phyloP scores from a whole-genome alignment of 2,329 filamentous ascomycete species.

The Truncatella angustata region DNA sequence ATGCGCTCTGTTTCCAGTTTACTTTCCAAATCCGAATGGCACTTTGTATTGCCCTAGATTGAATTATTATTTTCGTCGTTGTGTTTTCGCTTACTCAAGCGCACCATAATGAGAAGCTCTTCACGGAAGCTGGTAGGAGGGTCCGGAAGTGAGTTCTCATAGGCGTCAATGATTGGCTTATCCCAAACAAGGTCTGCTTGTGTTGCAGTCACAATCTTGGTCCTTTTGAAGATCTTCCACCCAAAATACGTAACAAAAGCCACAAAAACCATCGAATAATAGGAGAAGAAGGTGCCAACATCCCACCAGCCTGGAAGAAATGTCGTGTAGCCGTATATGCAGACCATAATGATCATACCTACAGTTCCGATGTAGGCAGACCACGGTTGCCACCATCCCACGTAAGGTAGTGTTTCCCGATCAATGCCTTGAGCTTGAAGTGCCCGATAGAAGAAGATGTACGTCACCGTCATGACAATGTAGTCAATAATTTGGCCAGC shows the following conservation, averaged over 20 bases:
- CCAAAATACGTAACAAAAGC: slow-evolving; percentile 52
- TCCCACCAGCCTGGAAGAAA: slow-evolving; percentile 39
- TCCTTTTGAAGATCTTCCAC: slow-evolving; percentile 65
- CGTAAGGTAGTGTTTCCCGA: slow-evolving; percentile 66
- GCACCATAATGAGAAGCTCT: slow-evolving; percentile 40
- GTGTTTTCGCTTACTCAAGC: slow-evolving; percentile 26
- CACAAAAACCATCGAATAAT: slow-evolving; percentile 50
- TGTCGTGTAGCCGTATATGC: slow-evolving; percentile 55
- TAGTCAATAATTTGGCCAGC: slow-evolving; percentile 56
- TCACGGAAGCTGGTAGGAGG: slow-evolving; percentile 45
- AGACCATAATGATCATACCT: slow-evolving; percentile 41
- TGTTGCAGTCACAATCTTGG: slow-evolving; percentile 48
- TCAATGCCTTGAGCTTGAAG: slow-evolving; percentile 67
- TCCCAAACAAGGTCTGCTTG: slow-evolving; percentile 62
- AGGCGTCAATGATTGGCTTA: slow-evolving; percentile 55
- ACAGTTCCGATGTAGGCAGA: slow-evolving; percentile 45
- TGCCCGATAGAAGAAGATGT: slow-evolving; percentile 70
- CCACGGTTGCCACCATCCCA: slow-evolving; percentile 67
- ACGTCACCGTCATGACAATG: slow-evolving; percentile 66
- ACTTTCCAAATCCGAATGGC: not conserved
- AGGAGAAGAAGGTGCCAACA: slow-evolving; percentile 35
- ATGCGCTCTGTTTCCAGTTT: not conserved
- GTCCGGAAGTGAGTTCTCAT: slow-evolving; percentile 44
- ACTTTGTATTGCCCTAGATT: not conserved
- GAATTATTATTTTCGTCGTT: slow-evolving; percentile 15